Conservation (phyloP, 2,329 filamentous ascomycete species). For the Botryotinia narcissicola region DNA sequence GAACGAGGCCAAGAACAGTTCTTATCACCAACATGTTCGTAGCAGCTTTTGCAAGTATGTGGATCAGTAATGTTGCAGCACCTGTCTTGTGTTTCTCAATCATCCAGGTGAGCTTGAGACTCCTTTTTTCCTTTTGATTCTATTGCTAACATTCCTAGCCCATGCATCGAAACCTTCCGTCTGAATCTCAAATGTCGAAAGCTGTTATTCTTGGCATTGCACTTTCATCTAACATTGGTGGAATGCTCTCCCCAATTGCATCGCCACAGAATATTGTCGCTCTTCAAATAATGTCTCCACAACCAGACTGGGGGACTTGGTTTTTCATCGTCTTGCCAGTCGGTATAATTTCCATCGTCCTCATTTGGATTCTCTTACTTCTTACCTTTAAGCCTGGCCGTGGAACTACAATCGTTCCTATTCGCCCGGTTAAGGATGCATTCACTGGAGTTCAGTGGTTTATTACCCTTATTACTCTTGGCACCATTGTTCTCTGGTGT, state of each 20-base stretch:
- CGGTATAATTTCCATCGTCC: constrained; percentile 79
- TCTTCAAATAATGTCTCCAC: constrained; percentile 89
- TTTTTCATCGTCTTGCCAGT: constrained; percentile 95
- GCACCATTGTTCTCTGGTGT: constrained; percentile 90
- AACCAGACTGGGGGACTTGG: constrained; percentile 92
- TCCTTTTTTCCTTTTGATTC: not conserved
- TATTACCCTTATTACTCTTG: constrained; percentile 76
- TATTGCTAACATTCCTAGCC: constrained; percentile 52
- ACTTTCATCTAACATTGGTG: constrained; percentile 90
- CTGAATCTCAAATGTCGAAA: constrained; percentile 90
- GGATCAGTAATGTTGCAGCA: constrained; percentile 97
- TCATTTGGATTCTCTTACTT: constrained; percentile 87
- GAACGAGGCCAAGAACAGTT: constrained; percentile 83
- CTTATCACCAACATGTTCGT: constrained; percentile 98
- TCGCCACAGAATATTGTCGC: constrained; percentile 98
- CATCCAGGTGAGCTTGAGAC: constrained; percentile 65
- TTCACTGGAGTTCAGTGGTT: constrained; percentile 93
- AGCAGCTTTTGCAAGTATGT: constrained; percentile 96
- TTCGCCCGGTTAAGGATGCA: constrained; percentile 82
- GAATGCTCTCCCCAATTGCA: constrained; percentile 93
- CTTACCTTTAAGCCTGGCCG: constrained; percentile 80
- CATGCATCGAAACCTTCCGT: constrained; percentile 86
- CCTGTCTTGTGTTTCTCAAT: constrained; percentile 97
- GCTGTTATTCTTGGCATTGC: constrained; percentile 94
- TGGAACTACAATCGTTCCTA: constrained; percentile 86